phyloP scores from a whole-genome alignment of 1,284 basidiomycete species.

The Cystobasidium pallidum region DNA sequence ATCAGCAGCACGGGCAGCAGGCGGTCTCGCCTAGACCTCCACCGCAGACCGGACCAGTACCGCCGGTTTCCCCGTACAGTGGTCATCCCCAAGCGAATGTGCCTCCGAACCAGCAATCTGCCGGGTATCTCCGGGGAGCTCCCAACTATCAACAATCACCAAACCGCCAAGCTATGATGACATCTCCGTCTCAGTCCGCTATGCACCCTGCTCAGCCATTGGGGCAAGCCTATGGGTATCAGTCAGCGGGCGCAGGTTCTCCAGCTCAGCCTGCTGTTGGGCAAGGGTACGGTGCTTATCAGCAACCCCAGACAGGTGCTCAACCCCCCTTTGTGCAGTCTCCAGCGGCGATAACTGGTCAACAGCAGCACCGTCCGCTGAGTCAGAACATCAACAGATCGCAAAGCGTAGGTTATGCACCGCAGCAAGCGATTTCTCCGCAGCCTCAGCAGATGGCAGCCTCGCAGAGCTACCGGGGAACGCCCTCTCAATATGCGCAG shows the following conservation, averaged over 20 bases:
- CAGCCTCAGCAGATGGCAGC: conserved; percentile 29
- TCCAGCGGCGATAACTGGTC: neutral
- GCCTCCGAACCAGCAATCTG: conserved; percentile 25
- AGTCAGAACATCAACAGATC: conserved; percentile 32
- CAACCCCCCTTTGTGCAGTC: neutral
- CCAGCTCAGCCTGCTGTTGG: conserved; percentile 1
- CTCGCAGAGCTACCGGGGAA: conserved; percentile 29
- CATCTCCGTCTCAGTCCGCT: conserved; percentile 11
- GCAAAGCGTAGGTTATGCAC: conserved; percentile 39
- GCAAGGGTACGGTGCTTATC: conserved; percentile 11
- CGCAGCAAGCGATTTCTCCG: conserved; percentile 26
- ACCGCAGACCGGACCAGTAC: conserved; percentile 9
- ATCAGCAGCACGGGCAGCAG: conserved; percentile 47
- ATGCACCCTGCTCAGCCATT: conserved; percentile 6
- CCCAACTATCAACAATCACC: conserved; percentile 26
- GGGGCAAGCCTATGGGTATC: conserved; percentile 17
- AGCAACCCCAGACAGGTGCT: conserved; percentile 2
- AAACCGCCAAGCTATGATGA: conserved; percentile 10
- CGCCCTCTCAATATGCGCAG: conserved; percentile 25
- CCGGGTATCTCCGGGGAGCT: conserved; percentile 34
- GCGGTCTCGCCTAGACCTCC: conserved; percentile 21
- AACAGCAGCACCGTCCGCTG: conserved; percentile 17
- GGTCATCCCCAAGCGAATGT: conserved; percentile 20
- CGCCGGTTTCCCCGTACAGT: conserved; percentile 12
- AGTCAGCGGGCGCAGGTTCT: conserved; percentile 20